These are phyloP conservation scores for Ceratobasidium sp. DNA, from an alignment of 1,284 basidiomycete genomes.

Conservation along the genomic window DNA sequence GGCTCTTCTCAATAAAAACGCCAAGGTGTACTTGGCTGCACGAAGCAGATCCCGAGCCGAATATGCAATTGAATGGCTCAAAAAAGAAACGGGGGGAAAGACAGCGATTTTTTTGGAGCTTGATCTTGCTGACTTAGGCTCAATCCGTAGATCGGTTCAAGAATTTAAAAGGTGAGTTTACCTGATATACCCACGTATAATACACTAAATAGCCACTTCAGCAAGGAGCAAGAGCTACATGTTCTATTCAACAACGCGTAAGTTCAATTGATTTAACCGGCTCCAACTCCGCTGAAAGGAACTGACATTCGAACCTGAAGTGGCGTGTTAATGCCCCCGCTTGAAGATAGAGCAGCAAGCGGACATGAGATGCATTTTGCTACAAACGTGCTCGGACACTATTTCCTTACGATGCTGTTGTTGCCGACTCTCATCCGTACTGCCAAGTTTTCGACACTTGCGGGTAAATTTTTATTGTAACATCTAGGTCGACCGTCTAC, in stretches of 20 bases:
- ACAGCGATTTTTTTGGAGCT: conserved; percentile 69
- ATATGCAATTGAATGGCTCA: conserved; percentile 67
- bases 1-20: conserved; percentile 68
- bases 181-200: neutral
- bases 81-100: conserved; percentile 58
- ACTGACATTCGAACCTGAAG: too few species aligned
- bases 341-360: conserved; percentile 64
- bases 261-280: conserved; percentile 47
- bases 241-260: conserved; percentile 70
- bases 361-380: conserved; percentile 73
- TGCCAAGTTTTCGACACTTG: conserved; percentile 54
- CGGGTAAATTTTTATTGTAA: neutral
- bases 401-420: conserved; percentile 66
- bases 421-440: conserved; percentile 65
- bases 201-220: conserved; percentile 49
- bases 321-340: conserved; percentile 68
- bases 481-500: too few species aligned
- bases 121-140: conserved; percentile 71
- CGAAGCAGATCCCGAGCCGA: conserved; percentile 65
- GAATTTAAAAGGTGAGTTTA: conserved; percentile 65
- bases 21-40: conserved; percentile 75
- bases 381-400: conserved; percentile 70
- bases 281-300: too few species aligned
- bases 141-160: conserved; percentile 66
- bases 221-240: conserved; percentile 66